phyloP scores from a whole-genome alignment of 768 basidiomycete genomes.

The Chalciporus pseudorubinellus region DNA sequence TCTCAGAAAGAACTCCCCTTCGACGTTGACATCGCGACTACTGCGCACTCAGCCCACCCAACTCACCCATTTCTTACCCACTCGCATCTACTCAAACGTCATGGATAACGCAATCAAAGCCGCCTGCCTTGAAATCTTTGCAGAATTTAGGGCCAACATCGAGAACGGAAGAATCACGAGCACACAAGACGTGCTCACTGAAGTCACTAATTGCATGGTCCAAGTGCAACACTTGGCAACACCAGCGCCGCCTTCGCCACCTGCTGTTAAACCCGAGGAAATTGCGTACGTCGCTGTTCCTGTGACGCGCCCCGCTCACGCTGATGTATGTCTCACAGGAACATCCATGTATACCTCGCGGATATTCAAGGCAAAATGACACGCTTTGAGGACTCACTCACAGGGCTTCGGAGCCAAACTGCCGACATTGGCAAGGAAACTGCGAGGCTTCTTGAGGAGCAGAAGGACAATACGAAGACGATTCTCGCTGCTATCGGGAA shows the following conservation, averaged over 20 bases:
- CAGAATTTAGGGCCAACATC: slow-evolving; percentile 10
- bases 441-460: no score
- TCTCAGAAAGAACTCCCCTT: slow-evolving; percentile 4
- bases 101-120: not conserved
- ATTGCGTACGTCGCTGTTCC: no score
- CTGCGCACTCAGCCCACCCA: not conserved
- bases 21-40: not conserved
- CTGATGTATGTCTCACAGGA: no score
- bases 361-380: not conserved
- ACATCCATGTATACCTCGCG: no score
- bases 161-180: slow-evolving; percentile 8
- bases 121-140: slow-evolving; percentile 7
- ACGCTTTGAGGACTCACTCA: not conserved
- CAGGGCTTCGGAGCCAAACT: not conserved
- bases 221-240: not conserved
- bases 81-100: not conserved
- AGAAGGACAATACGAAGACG: not conserved
- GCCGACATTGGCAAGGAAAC: no score
- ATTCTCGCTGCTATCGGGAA: slow-evolving; percentile 3
- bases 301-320: no score
- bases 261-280: not conserved
- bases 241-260: not conserved
- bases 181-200: slow-evolving; percentile 2
- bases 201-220: slow-evolving; percentile 11
- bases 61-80: not conserved